Evolutionary conservation across 225 moss, liverwort and hornwort genomes (phyloP).

Genomic region (Sphagnum tenellum): DNA sequence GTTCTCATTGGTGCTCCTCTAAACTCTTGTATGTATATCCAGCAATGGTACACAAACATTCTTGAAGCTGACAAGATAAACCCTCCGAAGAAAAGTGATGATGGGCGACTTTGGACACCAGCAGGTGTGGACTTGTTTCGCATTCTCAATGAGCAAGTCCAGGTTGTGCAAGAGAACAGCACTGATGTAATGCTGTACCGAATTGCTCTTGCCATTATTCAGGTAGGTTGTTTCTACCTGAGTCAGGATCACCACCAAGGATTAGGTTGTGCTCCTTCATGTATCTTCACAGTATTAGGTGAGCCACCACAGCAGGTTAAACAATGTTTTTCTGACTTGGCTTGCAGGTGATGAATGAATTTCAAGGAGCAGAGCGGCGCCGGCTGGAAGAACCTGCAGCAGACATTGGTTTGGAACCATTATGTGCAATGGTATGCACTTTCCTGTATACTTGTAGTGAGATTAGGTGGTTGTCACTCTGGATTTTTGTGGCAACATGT

Average conservation of each 20-base stretch:
- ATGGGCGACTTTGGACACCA: conserved; percentile 87
- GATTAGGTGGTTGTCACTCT: neutral
- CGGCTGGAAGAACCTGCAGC: conserved; percentile 95
- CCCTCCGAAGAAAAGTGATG: conserved; percentile 92
- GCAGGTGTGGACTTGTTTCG: conserved; percentile 96
- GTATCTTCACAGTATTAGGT: neutral
- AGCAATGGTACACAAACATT: conserved; percentile 99
- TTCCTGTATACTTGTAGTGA: neutral
- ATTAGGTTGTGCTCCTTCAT: too few relatives aligned
- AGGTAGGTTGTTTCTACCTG: conserved; percentile 25
- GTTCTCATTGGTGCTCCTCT: too few relatives aligned
- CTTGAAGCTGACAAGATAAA: conserved; percentile 81
- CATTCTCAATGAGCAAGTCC: conserved; percentile 89
- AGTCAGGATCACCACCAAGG: neutral
- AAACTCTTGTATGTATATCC: conserved; percentile 9
- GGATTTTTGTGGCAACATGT: too few relatives aligned
- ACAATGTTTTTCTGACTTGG: neutral
- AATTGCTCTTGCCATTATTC: conserved; percentile 86
- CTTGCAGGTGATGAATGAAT: conserved; percentile 93
- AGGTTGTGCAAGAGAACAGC: conserved; percentile 97
- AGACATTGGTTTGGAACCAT: conserved; percentile 84
- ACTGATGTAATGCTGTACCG: conserved; percentile 98
- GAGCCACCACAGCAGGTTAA: neutral
- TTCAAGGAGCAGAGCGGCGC: conserved; percentile 88
- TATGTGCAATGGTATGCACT: conserved; percentile 80